A percentile compares a stretch with the other conserved stretches of the same genome.
Evolutionary conservation across 2,329 filamentous ascomycete genomes (phyloP).

Genomic region (Fusarium virguliforme): DNA sequence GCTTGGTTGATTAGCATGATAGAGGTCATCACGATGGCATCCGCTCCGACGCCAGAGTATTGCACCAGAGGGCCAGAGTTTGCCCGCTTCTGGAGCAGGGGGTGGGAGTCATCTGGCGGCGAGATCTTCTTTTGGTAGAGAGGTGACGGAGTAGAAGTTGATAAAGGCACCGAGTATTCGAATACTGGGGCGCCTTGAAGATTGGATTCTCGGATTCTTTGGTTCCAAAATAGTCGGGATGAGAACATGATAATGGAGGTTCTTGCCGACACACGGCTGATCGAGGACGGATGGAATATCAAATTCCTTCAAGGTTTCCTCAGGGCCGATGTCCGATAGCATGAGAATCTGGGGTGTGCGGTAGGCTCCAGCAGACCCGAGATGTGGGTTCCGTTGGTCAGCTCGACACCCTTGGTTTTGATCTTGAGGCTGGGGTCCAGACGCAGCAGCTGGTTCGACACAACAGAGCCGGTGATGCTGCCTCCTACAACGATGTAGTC

Average conservation of each 20-base stretch:
- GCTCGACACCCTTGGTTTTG: conserved; percentile 8
- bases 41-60: neutral
- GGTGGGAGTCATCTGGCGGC: neutral
- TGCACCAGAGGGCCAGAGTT: neutral
- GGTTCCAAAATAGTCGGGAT: conserved; percentile 8
- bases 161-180: neutral
- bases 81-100: neutral
- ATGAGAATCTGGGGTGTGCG: conserved; percentile 58
- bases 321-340: conserved; percentile 57
- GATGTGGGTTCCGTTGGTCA: conserved; percentile 38
- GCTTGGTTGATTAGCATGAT: neutral
- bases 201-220: conserved; percentile 4
- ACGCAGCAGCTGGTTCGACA: neutral
- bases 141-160: neutral
- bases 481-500: neutral
- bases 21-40: neutral
- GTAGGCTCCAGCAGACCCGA: conserved; percentile 54
- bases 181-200: neutral
- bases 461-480: neutral
- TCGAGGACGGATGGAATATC: conserved; percentile 14
- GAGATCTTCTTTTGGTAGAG: neutral
- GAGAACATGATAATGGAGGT: conserved; percentile 7
- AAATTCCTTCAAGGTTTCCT: conserved; percentile 40
- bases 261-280: conserved; percentile 17
- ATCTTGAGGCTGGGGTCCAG: neutral